These are phyloP conservation scores for Peronospora destructor DNA, from an alignment of 352 stramenopile genomes.

Conservation along the genomic window DNA sequence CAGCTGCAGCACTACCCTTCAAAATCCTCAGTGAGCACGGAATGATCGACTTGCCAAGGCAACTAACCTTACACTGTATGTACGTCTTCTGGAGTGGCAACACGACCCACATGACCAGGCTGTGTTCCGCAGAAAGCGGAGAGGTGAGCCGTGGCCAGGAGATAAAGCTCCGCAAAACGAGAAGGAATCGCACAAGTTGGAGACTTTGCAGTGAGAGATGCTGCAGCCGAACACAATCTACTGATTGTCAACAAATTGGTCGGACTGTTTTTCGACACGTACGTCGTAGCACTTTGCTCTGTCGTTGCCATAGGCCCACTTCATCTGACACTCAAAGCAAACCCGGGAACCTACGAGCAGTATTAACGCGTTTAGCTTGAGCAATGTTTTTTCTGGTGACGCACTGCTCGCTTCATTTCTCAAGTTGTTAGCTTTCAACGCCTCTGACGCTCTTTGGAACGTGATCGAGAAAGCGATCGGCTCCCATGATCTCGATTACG, in stretches of 20 bases:
- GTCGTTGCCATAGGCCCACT: too few species aligned
- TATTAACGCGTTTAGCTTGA: constrained; percentile 1
- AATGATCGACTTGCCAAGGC: too few species aligned
- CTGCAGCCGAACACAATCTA: neutral
- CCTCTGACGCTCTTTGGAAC: constrained; percentile 15
- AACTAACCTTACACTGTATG: too few species aligned
- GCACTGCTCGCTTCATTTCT: neutral
- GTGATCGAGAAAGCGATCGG: constrained; percentile 28
- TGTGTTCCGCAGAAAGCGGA: neutral
- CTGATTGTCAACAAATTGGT: too few species aligned
- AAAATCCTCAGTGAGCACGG: too few species aligned
- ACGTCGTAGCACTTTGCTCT: too few species aligned
- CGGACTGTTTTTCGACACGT: too few species aligned
- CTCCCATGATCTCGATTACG: constrained; percentile 14
- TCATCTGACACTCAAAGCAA: neutral
- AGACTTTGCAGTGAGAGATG: neutral
- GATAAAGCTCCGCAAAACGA: neutral
- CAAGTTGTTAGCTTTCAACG: constrained; percentile 9
- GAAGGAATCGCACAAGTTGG: neutral
- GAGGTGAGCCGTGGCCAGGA: neutral
- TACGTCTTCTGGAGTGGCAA: too few species aligned
- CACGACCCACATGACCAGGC: neutral
- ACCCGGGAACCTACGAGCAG: neutral
- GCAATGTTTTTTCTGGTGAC: neutral
- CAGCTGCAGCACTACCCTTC: too few species aligned